Conservation (phyloP, 768 basidiomycete genomes). For the Aureoboletus auriporus region DNA sequence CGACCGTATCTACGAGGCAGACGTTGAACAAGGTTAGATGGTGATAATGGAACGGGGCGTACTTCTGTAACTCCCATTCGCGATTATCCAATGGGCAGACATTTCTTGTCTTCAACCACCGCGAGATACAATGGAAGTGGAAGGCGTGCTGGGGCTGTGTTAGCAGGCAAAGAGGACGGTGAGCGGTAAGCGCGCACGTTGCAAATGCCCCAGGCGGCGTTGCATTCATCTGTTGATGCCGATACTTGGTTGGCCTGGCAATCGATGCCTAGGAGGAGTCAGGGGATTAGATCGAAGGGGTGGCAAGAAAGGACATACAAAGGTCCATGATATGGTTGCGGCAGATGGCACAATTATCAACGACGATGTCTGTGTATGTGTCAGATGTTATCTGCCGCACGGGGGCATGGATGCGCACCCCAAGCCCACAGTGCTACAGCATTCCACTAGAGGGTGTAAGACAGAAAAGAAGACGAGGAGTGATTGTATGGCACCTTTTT, state of each 20-base stretch:
- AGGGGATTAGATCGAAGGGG: conserved; percentile 2
- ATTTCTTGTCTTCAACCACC: conserved; percentile 98
- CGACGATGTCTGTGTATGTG: conserved; percentile 76
- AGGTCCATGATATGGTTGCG: conserved; percentile 99
- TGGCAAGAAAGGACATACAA: conserved; percentile 51
- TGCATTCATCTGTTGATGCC: conserved; percentile 93
- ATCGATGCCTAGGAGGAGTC: conserved; percentile 75
- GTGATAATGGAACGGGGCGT: conserved; percentile 28
- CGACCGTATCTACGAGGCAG: conserved; percentile 37
- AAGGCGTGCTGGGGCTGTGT: conserved; percentile 76
- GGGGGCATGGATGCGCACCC: conserved; percentile 51
- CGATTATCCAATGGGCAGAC: conserved; percentile 94
- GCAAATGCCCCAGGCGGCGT: conserved; percentile 98
- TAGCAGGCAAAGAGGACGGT: neutral
- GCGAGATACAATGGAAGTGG: conserved; percentile 99
- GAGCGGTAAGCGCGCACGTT: conserved; percentile 51
- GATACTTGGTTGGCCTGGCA: conserved; percentile 99
- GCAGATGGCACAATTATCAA: conserved; percentile 99
- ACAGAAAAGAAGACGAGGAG: conserved; percentile 1
- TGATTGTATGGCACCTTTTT: conserved; percentile 73
- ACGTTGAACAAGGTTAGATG: neutral
- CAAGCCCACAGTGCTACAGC: conserved; percentile 98
- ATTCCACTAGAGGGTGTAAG: conserved; percentile 72
- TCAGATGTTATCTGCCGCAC: conserved; percentile 7
- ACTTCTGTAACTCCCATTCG: conserved; percentile 98